Base-by-base conservation (phyloP, 257 asterid species). In the Haberlea rhodopensis region DNA sequence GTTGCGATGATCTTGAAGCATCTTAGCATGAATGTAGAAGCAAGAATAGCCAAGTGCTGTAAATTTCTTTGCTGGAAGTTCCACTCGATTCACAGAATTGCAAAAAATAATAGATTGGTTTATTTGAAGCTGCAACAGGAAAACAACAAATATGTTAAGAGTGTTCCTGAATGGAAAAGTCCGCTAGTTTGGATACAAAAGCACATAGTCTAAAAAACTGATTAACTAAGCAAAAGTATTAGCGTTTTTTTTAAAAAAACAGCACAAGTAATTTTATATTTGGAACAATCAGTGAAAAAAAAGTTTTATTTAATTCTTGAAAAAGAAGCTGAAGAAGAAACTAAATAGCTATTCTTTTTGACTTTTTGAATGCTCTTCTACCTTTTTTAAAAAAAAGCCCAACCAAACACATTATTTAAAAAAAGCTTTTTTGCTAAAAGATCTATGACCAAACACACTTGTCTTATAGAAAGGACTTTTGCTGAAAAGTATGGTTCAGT, bases 41-140 rank as follows among this genome's bases (percentile, higher is more conserved):
- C 95, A 87, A 60, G 90, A 85, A 74, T 82, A 87, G 63, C 92
- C 95, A 9, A 87, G 79, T 78, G 84, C 91, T n/a, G 95, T 84
- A 68, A 87, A 82, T 81, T 87, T 87, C 75, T 84, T 84, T n/a
- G 95, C 92, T 23, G 85, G 83, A 68, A 87, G 85, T 63, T 87
- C 92, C 16, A 87, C 95, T 57, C 88, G 90, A 58, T 87, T 85
- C 58, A 87, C 90, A 53, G 88, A 85, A 79, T 85, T 87, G 82
- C 95, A 87, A 79, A 87, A 87, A 70, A 87, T 87, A 66, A 85
- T 85, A 13, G 88, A 87, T 49, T 87, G 95, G 77, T 85, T 87
- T 70, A 87, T 85, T 82, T 87, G 90, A 67, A 87, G 87, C 95
- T 87, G 90, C 49, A 64, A 40, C 19, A 51, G 67, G 68, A 32